A percentile compares a stretch with the other conserved stretches of the same genome.
These are phyloP conservation scores for Aegilops speltoides DNA, from an alignment of 176 grass and related monocot species.

Conservation along the genomic window DNA sequence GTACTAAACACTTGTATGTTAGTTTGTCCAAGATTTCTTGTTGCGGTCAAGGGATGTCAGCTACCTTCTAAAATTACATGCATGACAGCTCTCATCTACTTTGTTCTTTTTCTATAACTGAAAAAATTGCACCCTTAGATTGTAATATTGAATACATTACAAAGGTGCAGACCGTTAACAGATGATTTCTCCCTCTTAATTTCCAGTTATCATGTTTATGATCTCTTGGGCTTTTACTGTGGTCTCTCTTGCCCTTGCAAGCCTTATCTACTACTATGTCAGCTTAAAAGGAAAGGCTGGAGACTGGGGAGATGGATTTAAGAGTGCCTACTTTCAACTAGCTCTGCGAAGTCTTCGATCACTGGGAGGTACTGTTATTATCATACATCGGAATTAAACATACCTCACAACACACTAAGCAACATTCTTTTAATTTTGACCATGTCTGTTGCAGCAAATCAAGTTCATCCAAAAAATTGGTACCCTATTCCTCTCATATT, in stretches of 20 bases:
- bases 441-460: slow-evolving; percentile 58
- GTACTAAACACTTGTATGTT: not conserved
- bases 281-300: slow-evolving; percentile 96
- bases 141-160: not conserved
- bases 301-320: slow-evolving; percentile 97
- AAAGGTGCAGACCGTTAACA: slow-evolving; percentile 16
- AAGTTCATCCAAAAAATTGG: slow-evolving; percentile 98
- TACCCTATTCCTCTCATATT: slow-evolving; percentile 98
- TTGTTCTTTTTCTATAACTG: not conserved
- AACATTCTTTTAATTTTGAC: not conserved
- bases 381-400: slow-evolving; percentile 12
- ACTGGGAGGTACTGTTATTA: slow-evolving; percentile 71
- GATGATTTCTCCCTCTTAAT: not conserved
- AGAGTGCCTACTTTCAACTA: slow-evolving; percentile 95
- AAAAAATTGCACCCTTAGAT: not conserved
- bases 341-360: slow-evolving; percentile 84
- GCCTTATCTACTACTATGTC: slow-evolving; percentile 97
- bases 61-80: not conserved
- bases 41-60: not conserved
- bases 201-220: slow-evolving; percentile 95
- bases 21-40: not conserved
- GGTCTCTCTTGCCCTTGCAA: slow-evolving; percentile 86
- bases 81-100: not conserved
- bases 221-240: slow-evolving; percentile 95
- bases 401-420: not conserved